Conservation (phyloP, 2,329 filamentous ascomycete genomes). For the Exophiala bonariae region DNA sequence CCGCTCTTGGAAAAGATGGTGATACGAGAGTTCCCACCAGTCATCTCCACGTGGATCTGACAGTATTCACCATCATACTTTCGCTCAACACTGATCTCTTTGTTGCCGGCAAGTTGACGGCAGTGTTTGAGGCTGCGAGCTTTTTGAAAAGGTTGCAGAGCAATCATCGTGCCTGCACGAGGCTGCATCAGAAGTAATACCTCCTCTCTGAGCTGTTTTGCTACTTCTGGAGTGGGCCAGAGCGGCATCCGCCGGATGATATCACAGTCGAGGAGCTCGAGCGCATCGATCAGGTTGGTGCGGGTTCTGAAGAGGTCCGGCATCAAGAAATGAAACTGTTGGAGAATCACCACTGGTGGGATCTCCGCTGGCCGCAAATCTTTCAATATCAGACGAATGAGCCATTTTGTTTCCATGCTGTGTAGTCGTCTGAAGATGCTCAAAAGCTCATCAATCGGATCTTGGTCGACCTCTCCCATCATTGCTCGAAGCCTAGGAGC, state of each 20-base stretch:
- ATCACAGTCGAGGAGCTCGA: slow-evolving; percentile 8
- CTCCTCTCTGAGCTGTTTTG: slow-evolving; percentile 29
- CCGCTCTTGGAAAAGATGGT: slow-evolving; percentile 91
- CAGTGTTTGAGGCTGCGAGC: slow-evolving; percentile 71
- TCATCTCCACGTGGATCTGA: slow-evolving; percentile 76
- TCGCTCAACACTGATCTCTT: slow-evolving; percentile 70
- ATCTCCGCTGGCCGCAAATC: slow-evolving; percentile 67
- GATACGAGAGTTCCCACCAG: slow-evolving; percentile 52
- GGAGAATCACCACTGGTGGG: slow-evolving; percentile 56
- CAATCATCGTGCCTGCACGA: slow-evolving; percentile 57
- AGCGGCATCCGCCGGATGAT: slow-evolving; percentile 39
- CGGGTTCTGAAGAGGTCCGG: slow-evolving; percentile 47
- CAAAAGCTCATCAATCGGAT: slow-evolving; percentile 51
- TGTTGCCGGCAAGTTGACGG: slow-evolving; percentile 60
- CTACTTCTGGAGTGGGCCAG: slow-evolving; percentile 34
- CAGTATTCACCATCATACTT: slow-evolving; percentile 90
- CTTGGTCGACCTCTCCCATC: slow-evolving; percentile 31
- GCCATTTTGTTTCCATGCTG: slow-evolving; percentile 78
- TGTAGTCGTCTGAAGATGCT: slow-evolving; percentile 58
- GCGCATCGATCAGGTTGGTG: slow-evolving; percentile 12
- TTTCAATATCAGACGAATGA: slow-evolving; percentile 77
- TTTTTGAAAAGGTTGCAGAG: slow-evolving; percentile 60
- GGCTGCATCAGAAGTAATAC: slow-evolving; percentile 45
- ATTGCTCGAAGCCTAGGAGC: slow-evolving; percentile 56
- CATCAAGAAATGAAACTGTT: slow-evolving; percentile 66